A percentile compares a stretch with the other conserved stretches of the same genome.
Evolutionary conservation across 2,329 filamentous ascomycete genomes (phyloP).

Genomic region (Calonectria fujianensis): DNA sequence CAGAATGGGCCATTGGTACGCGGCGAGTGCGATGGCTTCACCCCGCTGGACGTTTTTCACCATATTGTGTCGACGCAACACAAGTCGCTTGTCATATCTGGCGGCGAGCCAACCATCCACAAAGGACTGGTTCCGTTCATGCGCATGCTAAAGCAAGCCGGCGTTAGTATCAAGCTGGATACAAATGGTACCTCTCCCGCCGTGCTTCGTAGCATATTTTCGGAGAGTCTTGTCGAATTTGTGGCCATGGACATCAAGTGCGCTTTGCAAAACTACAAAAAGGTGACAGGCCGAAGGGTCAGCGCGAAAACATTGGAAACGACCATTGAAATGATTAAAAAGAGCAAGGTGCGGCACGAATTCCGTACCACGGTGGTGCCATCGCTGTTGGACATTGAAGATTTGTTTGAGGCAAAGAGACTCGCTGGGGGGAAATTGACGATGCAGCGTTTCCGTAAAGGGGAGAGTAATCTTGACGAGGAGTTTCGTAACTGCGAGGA

Average conservation of each 20-base stretch:
- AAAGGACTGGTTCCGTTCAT: constrained; percentile 48
- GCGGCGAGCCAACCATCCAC: constrained; percentile 51
- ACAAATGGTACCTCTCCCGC: constrained; percentile 46
- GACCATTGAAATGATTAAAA: constrained; percentile 48
- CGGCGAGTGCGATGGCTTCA: constrained; percentile 44
- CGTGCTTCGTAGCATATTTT: constrained; percentile 27
- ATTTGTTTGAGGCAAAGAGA: constrained; percentile 50
- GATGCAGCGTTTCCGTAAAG: constrained; percentile 49
- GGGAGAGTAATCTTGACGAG: constrained; percentile 31
- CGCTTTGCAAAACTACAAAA: constrained; percentile 51
- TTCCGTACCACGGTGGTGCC: constrained; percentile 52
- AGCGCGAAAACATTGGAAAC: constrained; percentile 42
- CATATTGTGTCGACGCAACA: constrained; percentile 46
- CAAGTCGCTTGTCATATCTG: constrained; percentile 49
- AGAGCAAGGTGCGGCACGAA: constrained; percentile 46
- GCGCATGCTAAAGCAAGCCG: constrained; percentile 42
- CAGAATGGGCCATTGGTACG: constrained; percentile 49
- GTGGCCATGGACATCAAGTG: constrained; percentile 54
- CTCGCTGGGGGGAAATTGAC: constrained; percentile 50
- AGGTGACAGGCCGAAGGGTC: constrained; percentile 45
- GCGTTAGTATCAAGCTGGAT: constrained; percentile 46
- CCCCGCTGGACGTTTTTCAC: constrained; percentile 41
- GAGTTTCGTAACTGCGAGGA: constrained; percentile 38
- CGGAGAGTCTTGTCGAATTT: constrained; percentile 45
- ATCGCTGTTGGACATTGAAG: constrained; percentile 47